These are phyloP conservation scores for Suaeda aralocaspica DNA, from an alignment of 148 eudicot genomes.

Conservation along the genomic window DNA sequence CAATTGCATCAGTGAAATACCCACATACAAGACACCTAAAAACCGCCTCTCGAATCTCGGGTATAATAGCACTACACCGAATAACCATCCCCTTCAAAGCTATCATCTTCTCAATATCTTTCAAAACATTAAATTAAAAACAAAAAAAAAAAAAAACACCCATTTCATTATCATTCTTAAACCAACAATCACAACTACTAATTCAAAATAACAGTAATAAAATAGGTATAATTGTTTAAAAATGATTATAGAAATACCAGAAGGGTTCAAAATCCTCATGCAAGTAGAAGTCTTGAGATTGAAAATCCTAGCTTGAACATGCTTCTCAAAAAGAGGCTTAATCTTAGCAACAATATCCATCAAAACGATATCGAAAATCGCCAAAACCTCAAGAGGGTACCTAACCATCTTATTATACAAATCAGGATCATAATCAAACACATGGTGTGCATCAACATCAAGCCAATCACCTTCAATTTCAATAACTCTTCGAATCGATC, in stretches of 20 bases:
- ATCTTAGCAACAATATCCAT: slow-evolving; percentile 80
- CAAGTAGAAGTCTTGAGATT: slow-evolving; percentile 73
- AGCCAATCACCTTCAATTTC: slow-evolving; percentile 82
- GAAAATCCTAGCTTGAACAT: slow-evolving; percentile 85
- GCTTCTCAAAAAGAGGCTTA: slow-evolving; percentile 75
- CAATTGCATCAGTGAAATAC: slow-evolving; percentile 67
- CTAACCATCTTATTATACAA: slow-evolving; percentile 92
- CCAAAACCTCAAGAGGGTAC: slow-evolving; percentile 93
- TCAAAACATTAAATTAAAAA: not conserved
- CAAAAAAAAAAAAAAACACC: not conserved
- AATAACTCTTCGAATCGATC: slow-evolving; percentile 58
- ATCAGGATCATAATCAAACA: slow-evolving; percentile 81
- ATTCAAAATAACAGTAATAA: not conserved
- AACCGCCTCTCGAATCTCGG: slow-evolving; percentile 92
- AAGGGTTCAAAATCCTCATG: slow-evolving; percentile 91
- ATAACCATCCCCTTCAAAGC: slow-evolving; percentile 95
- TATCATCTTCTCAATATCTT: slow-evolving; percentile 98
- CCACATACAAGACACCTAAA: slow-evolving; percentile 97
- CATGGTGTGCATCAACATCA: slow-evolving; percentile 87
- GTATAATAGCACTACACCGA: slow-evolving; percentile 80
- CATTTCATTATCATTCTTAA: slow-evolving; percentile 3
- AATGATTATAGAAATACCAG: slow-evolving; percentile 63
- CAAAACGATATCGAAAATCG: slow-evolving; percentile 91
- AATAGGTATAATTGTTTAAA: not conserved
- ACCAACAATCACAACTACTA: not conserved